Evolutionary conservation across 352 stramenopile genomes (phyloP).

Genomic region (Phytophthora pluvialis): DNA sequence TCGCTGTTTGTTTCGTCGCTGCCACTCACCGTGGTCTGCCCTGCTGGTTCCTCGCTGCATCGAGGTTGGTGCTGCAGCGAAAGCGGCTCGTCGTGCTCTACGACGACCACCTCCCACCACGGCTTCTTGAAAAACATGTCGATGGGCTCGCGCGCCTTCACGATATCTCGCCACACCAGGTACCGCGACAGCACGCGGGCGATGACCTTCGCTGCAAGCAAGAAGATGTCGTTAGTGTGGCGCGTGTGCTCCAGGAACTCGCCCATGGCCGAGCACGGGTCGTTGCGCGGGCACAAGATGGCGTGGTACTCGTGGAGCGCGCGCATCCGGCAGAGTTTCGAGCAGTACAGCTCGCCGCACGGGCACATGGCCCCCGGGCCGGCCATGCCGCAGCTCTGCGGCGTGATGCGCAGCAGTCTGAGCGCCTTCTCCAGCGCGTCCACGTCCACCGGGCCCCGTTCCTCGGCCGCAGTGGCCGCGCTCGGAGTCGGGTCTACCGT

Average conservation of each 20-base stretch:
- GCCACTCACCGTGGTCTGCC: slow-evolving; percentile 12
- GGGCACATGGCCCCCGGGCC: slow-evolving; percentile 41
- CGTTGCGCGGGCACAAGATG: slow-evolving; percentile 74
- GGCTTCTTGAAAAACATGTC: slow-evolving; percentile 92
- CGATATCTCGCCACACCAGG: slow-evolving; percentile 57
- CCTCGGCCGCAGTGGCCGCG: too few relatives aligned
- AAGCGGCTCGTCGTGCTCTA: slow-evolving; percentile 57
- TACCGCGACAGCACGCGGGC: slow-evolving; percentile 69
- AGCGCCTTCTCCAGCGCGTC: slow-evolving; percentile 58
- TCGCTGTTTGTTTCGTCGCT: slow-evolving; percentile 41
- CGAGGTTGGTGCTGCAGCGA: slow-evolving; percentile 21
- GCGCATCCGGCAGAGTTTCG: slow-evolving; percentile 68
- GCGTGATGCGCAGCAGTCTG: slow-evolving; percentile 47
- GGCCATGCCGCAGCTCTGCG: slow-evolving; percentile 56
- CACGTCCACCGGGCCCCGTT: slow-evolving; percentile 9
- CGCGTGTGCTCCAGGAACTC: slow-evolving; percentile 71
- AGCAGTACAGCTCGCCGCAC: slow-evolving; percentile 90
- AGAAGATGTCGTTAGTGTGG: slow-evolving; percentile 93
- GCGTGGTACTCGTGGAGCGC: slow-evolving; percentile 79
- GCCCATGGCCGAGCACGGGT: slow-evolving; percentile 68
- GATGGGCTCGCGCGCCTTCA: slow-evolving; percentile 73
- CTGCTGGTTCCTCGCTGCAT: slow-evolving; percentile 12
- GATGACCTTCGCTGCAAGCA: slow-evolving; percentile 89
- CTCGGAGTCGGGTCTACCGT: not conserved
- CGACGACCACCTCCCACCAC: slow-evolving; percentile 89